A percentile compares a stretch with the other conserved stretches of the same genome.
phyloP scores from a whole-genome alignment of 2,329 filamentous ascomycete genomes.

The Chrysosporium keratinophilum region DNA sequence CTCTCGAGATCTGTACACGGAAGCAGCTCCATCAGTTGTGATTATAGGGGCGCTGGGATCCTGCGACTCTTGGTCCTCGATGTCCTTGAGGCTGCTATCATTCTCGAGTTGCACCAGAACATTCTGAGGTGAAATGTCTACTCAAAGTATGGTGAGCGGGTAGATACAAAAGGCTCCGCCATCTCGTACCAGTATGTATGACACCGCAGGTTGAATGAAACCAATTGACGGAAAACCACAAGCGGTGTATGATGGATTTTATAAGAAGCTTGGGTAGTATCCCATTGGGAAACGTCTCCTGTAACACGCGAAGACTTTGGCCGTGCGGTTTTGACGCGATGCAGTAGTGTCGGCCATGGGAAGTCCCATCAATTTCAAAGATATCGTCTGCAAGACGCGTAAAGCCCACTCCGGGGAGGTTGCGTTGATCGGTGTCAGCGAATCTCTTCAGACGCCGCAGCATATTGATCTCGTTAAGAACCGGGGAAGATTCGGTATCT shows the following conservation, averaged over 20 bases:
- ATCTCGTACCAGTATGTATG: constrained; percentile 19
- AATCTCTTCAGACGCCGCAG: constrained; percentile 16
- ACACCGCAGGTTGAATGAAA: constrained; percentile 16
- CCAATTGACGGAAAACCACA: constrained; percentile 18
- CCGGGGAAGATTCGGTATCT: constrained; percentile 14
- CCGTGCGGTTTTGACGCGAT: constrained; percentile 21
- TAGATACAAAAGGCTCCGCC: background rate
- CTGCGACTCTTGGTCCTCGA: constrained; percentile 14
- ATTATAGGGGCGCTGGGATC: constrained; percentile 13
- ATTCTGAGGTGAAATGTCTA: constrained; percentile 17
- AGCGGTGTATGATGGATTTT: constrained; percentile 17
- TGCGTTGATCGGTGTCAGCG: constrained; percentile 10
- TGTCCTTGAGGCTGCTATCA: constrained; percentile 10
- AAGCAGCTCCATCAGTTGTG: constrained; percentile 6
- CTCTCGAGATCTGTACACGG: constrained; percentile 14
- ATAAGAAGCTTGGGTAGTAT: constrained; percentile 18
- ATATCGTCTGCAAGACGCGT: constrained; percentile 21
- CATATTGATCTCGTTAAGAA: constrained; percentile 20
- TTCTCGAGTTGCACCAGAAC: constrained; percentile 13
- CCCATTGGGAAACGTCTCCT: constrained; percentile 18
- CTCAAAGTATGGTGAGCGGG: constrained; percentile 3
- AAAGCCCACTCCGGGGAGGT: constrained; percentile 18
- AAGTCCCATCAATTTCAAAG: constrained; percentile 19
- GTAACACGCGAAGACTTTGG: constrained; percentile 20
- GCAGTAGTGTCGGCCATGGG: constrained; percentile 21